These are phyloP conservation scores for Teratosphaeria zuluensis DNA, from an alignment of 2,329 filamentous ascomycete genomes.

Conservation along the genomic window DNA sequence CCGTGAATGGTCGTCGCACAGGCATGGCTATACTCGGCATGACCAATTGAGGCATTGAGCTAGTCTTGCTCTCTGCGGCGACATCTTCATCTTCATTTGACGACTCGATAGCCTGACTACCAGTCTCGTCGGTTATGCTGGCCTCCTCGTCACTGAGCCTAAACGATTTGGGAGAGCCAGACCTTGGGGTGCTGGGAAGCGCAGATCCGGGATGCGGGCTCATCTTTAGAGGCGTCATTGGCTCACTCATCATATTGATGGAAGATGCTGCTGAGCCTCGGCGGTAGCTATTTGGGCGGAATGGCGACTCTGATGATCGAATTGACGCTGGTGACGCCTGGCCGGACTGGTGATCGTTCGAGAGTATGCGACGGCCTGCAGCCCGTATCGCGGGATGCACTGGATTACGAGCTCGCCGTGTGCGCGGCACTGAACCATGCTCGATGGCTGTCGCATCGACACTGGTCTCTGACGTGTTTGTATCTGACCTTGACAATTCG, in stretches of 20 bases:
- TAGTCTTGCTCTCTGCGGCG: constrained; percentile 26
- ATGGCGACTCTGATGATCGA: constrained; percentile 15
- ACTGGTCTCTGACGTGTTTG: constrained; percentile 14
- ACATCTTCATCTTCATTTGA: constrained; percentile 42
- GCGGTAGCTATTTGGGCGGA: constrained; percentile 14
- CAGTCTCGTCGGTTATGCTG: constrained; percentile 42
- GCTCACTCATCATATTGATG: constrained; percentile 24
- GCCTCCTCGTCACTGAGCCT: constrained; percentile 49
- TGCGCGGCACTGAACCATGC: constrained; percentile 7
- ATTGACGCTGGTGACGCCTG: constrained; percentile 15
- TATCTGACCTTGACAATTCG: constrained; percentile 15
- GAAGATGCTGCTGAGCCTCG: constrained; percentile 19
- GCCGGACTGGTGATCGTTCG: constrained; percentile 15
- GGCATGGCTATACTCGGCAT: constrained; percentile 97
- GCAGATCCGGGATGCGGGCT: constrained; percentile 41
- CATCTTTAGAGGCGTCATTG: constrained; percentile 38
- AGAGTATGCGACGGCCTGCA: constrained; percentile 25
- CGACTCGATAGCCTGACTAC: constrained; percentile 44
- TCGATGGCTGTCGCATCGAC: constrained; percentile 11
- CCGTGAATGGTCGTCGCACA: constrained; percentile 77
- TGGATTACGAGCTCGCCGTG: constrained; percentile 24
- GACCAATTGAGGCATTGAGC: constrained; percentile 65
- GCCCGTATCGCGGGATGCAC: constrained; percentile 27
- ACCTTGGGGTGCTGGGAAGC: constrained; percentile 50
- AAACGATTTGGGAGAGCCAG: constrained; percentile 48